Percentiles rank a stretch among this genome's conserved stretches.
These are phyloP conservation scores for Penicillium verhagenii DNA, from an alignment of 495 filamentous ascomycete genomes.

Conservation along the genomic window DNA sequence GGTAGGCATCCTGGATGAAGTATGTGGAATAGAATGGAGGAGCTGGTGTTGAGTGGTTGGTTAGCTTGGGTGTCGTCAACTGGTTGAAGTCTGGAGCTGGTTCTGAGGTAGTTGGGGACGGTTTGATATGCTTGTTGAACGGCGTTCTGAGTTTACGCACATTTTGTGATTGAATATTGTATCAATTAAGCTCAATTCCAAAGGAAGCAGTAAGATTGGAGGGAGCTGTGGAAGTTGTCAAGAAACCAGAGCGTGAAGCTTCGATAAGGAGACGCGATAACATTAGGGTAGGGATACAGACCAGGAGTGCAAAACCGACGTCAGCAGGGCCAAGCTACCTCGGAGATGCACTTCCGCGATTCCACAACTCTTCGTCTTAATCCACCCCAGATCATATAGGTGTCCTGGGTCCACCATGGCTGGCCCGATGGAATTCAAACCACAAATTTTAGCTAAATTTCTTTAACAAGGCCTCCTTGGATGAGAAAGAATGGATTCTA, in stretches of 20 bases:
- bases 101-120: neutral
- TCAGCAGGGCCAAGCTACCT: no score
- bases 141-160: neutral
- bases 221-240: no score
- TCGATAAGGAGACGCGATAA: no score
- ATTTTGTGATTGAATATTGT: neutral
- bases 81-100: neutral
- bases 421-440: conserved; percentile 4
- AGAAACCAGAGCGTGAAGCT: no score
- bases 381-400: neutral
- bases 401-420: conserved; percentile 13
- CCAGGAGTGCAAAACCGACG: no score
- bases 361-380: no score
- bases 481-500: conserved; percentile 34
- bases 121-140: neutral
- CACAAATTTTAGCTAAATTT: conserved; percentile 7
- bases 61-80: neutral
- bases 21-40: no score
- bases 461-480: conserved; percentile 3
- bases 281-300: no score
- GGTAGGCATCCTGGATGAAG: conserved; percentile 33
- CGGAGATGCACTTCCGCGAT: no score
- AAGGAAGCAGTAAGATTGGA: no score
- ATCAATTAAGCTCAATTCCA: neutral
- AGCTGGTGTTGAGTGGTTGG: neutral